These are phyloP conservation scores for Saccharum hybrid DNA, from an alignment of 202 grass and related monocot genomes.

Conservation along the genomic window DNA sequence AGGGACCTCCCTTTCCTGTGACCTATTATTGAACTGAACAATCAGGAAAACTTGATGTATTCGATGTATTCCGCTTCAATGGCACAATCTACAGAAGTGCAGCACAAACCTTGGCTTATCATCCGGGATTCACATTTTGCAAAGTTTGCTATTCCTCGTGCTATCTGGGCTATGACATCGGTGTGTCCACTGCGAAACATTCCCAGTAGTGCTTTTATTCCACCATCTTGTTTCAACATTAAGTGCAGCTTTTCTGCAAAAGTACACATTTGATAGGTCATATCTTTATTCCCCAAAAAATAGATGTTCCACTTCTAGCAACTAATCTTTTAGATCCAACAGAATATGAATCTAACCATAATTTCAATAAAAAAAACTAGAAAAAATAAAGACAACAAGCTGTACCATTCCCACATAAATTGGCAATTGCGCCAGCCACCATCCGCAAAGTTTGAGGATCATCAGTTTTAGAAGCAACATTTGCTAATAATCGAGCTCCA, in stretches of 20 bases:
- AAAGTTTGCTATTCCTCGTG: conserved; percentile 92
- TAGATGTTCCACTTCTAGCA: not conserved
- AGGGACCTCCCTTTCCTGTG: conserved; percentile 82
- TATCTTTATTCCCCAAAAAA: not conserved
- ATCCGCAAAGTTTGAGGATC: conserved; percentile 93
- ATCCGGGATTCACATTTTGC: conserved; percentile 98
- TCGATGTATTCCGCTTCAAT: not conserved
- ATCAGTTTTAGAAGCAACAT: conserved; percentile 76
- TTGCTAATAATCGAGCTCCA: conserved; percentile 82
- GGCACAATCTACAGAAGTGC: not conserved
- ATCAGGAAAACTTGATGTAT: conserved; percentile 2
- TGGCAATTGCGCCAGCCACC: conserved; percentile 93
- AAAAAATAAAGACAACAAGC: conserved; percentile 22
- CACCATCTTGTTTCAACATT: conserved; percentile 86
- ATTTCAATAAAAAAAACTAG: not conserved
- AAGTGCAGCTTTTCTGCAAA: conserved; percentile 74
- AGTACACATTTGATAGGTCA: not conserved
- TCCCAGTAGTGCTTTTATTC: conserved; percentile 80
- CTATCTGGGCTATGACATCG: conserved; percentile 93
- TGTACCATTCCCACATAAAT: conserved; percentile 98
- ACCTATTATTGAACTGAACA: conserved; percentile 49
- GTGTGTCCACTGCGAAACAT: conserved; percentile 72
- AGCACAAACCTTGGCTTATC: conserved; percentile 73
- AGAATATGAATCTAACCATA: not conserved
- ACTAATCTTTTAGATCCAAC: not conserved